Base-by-base conservation (phyloP, 179 eudicot species). In the Silene noctiflora region DNA sequence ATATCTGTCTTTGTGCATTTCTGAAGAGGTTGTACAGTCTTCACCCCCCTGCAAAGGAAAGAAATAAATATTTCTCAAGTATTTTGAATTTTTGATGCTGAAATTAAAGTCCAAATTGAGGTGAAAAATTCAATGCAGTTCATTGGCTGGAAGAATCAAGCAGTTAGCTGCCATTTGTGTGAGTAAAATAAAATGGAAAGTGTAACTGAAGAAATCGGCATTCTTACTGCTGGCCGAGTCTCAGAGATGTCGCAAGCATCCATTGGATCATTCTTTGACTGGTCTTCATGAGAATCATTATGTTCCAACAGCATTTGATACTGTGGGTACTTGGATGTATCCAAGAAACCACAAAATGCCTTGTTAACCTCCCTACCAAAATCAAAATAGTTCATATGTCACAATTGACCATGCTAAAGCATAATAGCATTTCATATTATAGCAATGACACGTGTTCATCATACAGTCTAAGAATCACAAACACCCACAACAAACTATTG, bases 271-370 rank as follows among this genome's bases (percentile, higher is more conserved):
- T 67, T 77, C 39, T 74, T 77, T 71, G 51, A 67, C 69, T 27
- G 59, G 74, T n/a, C 56, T 42, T 67, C 67, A 66, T 48, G 42
- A 61, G 67, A 67, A 59, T 65, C 62, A n/a, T 67, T 67, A 58
- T 58, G 78, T 78, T 86, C 75, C 61, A 78, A 71, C 35, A 80
- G 79, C 72, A 60, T 77, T 58, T 75, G 83, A 86, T 71, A 77
- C 62, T 81, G 86, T 74, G 78, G 83, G 78, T 71, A 56, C 78
- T 83, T 83, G 27, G 73, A 67, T 67, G 84, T 87, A 79, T 88
- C 91, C 35, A 81, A 59, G 80, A 94, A 92, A 78, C 98, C 98
- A 88, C 96, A 92, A 75, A 89, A 94, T 56, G 98, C 98, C 86
- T 94, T 94, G 85, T 94, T 92, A 66, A 86, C 84, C 89, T 94